Evolutionary conservation across 179 eudicot genomes (phyloP).

Genomic region (Silene noctiflora): DNA sequence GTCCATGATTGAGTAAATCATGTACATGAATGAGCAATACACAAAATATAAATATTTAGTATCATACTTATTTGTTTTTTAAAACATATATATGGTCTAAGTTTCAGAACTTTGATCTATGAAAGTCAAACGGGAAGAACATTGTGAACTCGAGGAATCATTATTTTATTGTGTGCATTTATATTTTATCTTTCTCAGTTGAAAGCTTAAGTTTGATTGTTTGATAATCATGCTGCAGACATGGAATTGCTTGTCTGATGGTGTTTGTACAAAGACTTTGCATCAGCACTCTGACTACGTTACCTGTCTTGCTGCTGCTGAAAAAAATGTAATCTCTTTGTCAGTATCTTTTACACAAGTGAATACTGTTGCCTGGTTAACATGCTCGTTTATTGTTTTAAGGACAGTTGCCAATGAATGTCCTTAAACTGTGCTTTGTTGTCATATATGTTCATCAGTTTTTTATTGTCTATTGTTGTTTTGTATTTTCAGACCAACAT

Average conservation of each 20-base stretch:
- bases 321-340: conserved; percentile 61
- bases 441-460: conserved; percentile 11
- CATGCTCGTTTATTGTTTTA: neutral
- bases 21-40: no score
- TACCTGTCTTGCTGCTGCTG: conserved; percentile 86
- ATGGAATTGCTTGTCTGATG: conserved; percentile 84
- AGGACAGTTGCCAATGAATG: conserved; percentile 10
- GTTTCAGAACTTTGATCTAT: no score
- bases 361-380: neutral
- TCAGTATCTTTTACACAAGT: neutral
- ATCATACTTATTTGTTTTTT: no score
- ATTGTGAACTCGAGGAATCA: no score
- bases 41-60: no score
- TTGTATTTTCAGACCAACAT: conserved; percentile 61
- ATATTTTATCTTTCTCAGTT: conserved; percentile 4
- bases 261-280: conserved; percentile 73
- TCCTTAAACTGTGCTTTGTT: conserved; percentile 12
- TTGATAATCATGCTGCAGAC: conserved; percentile 42
- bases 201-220: conserved; percentile 1
- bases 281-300: conserved; percentile 95
- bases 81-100: no score
- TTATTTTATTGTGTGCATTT: neutral
- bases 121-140: no score
- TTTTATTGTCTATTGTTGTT: conserved; percentile 33
- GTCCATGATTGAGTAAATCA: no score